Evolutionary conservation across 2,329 filamentous ascomycete genomes (phyloP), one percentile per base, ranked within the genome.

Genomic region (Pseudocercospora macadamiae): DNA sequence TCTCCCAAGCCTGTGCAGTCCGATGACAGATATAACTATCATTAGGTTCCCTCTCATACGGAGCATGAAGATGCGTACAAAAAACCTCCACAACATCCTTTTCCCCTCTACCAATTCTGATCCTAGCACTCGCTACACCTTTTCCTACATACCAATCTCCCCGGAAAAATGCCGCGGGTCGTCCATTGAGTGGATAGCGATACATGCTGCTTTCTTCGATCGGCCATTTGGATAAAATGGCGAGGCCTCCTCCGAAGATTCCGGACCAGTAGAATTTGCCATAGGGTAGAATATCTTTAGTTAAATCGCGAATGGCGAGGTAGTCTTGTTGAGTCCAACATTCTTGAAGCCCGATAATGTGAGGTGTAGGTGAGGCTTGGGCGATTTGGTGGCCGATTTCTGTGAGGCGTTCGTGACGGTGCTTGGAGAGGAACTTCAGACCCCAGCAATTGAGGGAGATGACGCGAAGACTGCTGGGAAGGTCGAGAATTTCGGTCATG

Each of bases 71-170:
- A 64, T 73, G 93, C 16, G 95, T 97, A 73, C 91, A 93, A 73
- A 97, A 97, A 1, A 97, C 91, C 70, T 97, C 91, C 16, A 91
- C 80, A 9, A 93, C 78, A 66, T 95, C 89, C 59, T 83, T 83
- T 44, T 73, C 1, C 0, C 77, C 82, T 0, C 83, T 78, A 0
- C 90, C 90, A 65, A 89, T 88, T 3, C 89, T 81, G 66, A 97
- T 89, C 63, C 84, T 84, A 2, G 93, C 93, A 70, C 85, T 89
- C 5, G 93, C 95, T 39, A 97, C 87, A 14, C 95, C 95, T 74
- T 97, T 97, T 0, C 95, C 95, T 8, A 97, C 93, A 71, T 87
- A 97, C 91, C 93, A 97, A 75, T 97, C 93, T 9, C 95, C 95
- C 60, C 93, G 83, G 77, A 89, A 97, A 76, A 97, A 96, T 3